Percentiles rank a stretch among this genome's conserved stretches.
phyloP scores from a whole-genome alignment of 352 stramenopile species.

The Plasmopara muralis region DNA sequence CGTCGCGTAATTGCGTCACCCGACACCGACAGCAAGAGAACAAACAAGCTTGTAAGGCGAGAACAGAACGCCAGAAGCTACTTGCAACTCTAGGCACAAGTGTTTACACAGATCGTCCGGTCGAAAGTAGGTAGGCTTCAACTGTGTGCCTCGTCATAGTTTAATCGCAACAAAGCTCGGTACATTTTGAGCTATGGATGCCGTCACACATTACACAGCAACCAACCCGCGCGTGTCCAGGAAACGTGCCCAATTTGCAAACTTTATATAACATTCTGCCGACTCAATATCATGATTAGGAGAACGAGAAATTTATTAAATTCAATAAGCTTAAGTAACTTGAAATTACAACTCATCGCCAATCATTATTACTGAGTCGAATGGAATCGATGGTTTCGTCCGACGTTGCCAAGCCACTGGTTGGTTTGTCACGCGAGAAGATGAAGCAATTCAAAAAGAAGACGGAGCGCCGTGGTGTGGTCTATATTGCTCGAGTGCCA shows the following conservation, averaged over 20 bases:
- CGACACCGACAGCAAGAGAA: not conserved
- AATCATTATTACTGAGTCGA: not conserved
- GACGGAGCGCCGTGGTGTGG: conserved; percentile 40
- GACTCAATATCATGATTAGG: no score
- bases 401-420: conserved; percentile 18
- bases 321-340: no score
- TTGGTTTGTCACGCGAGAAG: conserved; percentile 35
- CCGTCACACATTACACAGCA: no score
- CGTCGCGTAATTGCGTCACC: not conserved
- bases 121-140: no score
- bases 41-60: not conserved
- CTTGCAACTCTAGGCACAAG: not conserved
- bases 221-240: no score
- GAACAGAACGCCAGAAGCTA: not conserved
- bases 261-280: no score
- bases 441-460: conserved; percentile 50
- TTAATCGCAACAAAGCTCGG: no score
- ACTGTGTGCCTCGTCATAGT: no score
- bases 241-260: no score
- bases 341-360: no score
- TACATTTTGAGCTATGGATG: no score
- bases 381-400: conserved; percentile 3
- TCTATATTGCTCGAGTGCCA: conserved; percentile 94
- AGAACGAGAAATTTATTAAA: no score
- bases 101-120: not conserved